phyloP scores from a whole-genome alignment of 805 yeast genomes.

The Kodamaea leandrae region DNA sequence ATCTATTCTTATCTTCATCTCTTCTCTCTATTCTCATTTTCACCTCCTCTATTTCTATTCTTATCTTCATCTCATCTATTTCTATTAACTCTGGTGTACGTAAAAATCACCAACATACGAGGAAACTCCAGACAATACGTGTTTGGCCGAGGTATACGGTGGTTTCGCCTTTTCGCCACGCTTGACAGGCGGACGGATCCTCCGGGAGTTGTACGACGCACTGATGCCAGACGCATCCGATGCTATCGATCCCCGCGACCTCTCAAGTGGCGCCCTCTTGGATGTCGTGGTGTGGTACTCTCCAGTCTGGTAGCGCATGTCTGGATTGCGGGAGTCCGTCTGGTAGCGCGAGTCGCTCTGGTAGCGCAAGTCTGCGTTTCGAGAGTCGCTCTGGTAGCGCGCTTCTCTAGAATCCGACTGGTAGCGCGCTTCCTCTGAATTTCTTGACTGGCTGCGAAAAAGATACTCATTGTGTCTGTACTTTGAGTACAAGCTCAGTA shows the following conservation, averaged over 20 bases:
- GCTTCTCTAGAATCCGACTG: no score
- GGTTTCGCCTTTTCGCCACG: not conserved
- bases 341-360: no score
- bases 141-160: not conserved
- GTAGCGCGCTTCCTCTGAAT: no score
- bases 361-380: no score
- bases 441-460: conserved; percentile 24
- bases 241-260: conserved; percentile 7
- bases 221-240: conserved; percentile 3
- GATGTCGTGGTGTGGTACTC: no score
- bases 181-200: conserved; percentile 6
- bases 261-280: no score
- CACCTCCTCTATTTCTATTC: not conserved
- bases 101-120: conserved; percentile 16
- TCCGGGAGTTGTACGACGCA: conserved; percentile 6
- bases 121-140: conserved; percentile 8
- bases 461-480: conserved; percentile 30
- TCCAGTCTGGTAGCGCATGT: no score
- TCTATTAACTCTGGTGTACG: no score
- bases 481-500: conserved; percentile 42
- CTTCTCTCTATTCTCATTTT: no score
- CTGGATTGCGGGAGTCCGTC: no score
- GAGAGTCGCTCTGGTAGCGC: no score
- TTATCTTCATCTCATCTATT: not conserved
- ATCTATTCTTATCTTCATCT: not conserved